Conservation (phyloP, 441 rosid species). For the Erysimum cheiri region DNA sequence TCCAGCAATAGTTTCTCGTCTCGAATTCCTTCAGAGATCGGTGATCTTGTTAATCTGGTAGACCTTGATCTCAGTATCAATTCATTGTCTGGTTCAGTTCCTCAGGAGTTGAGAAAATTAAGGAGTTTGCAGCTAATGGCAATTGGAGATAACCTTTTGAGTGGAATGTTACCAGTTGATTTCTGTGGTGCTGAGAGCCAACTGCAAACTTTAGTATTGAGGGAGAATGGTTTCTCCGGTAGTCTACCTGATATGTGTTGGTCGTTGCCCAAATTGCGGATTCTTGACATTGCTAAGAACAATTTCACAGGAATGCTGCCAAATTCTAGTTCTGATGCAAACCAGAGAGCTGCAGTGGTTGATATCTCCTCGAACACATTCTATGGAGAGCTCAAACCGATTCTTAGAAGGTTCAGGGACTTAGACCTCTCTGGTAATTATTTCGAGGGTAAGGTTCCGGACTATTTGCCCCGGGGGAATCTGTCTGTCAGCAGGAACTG, state of each 20-base stretch:
- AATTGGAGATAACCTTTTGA: constrained; percentile 60
- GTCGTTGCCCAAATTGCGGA: constrained; percentile 60
- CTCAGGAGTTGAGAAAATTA: constrained; percentile 64
- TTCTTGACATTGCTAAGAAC: constrained; percentile 78
- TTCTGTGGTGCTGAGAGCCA: constrained; percentile 57
- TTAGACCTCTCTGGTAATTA: constrained; percentile 78
- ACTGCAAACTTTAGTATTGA: constrained; percentile 58
- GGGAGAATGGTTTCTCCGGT: constrained; percentile 67
- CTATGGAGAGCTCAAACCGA: constrained; percentile 65
- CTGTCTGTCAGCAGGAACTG: constrained; percentile 71
- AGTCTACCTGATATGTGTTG: constrained; percentile 56
- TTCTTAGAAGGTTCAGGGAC: constrained; percentile 53
- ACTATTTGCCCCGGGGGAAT: constrained; percentile 46
- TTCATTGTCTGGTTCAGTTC: constrained; percentile 72
- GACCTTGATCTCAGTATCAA: constrained; percentile 90
- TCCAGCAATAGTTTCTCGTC: constrained; percentile 74
- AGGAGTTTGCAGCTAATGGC: constrained; percentile 61
- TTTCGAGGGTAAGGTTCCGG: constrained; percentile 79
- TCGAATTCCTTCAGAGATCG: constrained; percentile 70
- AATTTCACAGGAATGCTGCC: constrained; percentile 80
- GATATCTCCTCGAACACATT: constrained; percentile 76
- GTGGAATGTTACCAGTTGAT: constrained; percentile 59
- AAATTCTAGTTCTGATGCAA: constrained; percentile 45
- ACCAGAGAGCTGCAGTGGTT: constrained; percentile 48
- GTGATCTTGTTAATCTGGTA: constrained; percentile 62